phyloP scores from a whole-genome alignment of 768 basidiomycete genomes.

The Mycena latifolia region DNA sequence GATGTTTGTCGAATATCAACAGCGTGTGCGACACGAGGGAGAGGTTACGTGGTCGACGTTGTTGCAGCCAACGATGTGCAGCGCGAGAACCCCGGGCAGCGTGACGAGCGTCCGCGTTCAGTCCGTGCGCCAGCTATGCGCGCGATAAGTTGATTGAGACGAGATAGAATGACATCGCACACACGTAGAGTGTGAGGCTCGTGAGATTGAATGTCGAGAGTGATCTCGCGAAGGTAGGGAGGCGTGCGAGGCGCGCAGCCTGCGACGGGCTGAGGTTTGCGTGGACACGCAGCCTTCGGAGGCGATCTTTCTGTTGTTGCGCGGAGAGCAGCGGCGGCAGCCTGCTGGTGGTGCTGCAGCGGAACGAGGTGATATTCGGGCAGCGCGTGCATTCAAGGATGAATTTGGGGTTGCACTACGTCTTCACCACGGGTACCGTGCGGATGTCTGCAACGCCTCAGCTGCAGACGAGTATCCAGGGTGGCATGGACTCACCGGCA shows the following conservation, averaged over 20 bases:
- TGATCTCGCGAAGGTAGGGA: conserved; percentile 55
- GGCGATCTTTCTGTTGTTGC: conserved; percentile 56
- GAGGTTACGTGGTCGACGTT: conserved; percentile 67
- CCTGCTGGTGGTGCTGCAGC: conserved; percentile 60
- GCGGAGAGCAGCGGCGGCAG: conserved; percentile 63
- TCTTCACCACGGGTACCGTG: too few species aligned
- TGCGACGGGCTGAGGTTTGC: conserved; percentile 69
- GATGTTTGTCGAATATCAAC: too few species aligned
- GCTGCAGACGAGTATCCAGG: too few species aligned
- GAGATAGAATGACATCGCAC: conserved; percentile 43
- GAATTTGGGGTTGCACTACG: conserved; percentile 59
- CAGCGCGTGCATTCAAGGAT: conserved; percentile 65
- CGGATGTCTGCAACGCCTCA: too few species aligned
- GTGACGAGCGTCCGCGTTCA: conserved; percentile 59
- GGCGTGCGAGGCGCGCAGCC: conserved; percentile 55
- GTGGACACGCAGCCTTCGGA: conserved; percentile 62
- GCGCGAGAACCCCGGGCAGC: conserved; percentile 41
- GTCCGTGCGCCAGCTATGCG: conserved; percentile 66
- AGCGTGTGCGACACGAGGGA: conserved; percentile 53
- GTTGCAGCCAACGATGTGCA: conserved; percentile 73
- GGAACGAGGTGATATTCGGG: conserved; percentile 68
- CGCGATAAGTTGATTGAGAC: not conserved
- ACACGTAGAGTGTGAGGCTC: conserved; percentile 70
- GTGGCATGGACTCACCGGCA: too few species aligned
- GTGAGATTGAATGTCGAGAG: conserved; percentile 71